These are phyloP conservation scores for Xylaria intraflava DNA, from an alignment of 495 filamentous ascomycete species.

Conservation along the genomic window DNA sequence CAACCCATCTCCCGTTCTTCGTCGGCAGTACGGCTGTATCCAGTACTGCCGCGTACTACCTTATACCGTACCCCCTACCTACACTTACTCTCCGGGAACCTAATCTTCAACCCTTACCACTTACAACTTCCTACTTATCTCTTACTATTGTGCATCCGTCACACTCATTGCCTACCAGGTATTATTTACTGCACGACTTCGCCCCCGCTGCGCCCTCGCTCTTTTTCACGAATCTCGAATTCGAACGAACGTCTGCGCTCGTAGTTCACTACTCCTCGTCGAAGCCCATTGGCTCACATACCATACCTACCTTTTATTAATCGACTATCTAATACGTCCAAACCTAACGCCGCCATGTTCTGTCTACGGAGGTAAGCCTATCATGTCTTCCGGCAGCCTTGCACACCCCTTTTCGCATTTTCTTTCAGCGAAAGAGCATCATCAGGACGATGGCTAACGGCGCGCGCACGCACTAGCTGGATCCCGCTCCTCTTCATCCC, in stretches of 20 bases:
- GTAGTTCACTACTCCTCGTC: not conserved
- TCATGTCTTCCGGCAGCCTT: not conserved
- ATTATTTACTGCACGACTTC: too few relatives aligned
- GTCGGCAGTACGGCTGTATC: too few relatives aligned
- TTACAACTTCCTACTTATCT: not conserved
- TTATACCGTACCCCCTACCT: too few relatives aligned
- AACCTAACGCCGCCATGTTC: constrained; percentile 55
- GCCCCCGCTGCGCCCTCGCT: not conserved
- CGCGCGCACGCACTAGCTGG: constrained; percentile 44
- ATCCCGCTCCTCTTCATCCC: constrained; percentile 68
- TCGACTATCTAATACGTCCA: not conserved
- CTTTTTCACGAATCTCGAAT: not conserved
- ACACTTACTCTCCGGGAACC: too few relatives aligned
- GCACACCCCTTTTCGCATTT: not conserved
- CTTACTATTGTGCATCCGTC: not conserved
- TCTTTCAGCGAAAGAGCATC: not conserved
- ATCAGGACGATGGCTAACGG: constrained; percentile 6
- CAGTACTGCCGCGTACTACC: too few relatives aligned
- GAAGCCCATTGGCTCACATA: not conserved
- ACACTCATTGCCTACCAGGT: not conserved
- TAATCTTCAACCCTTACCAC: too few relatives aligned
- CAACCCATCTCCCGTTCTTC: not conserved
- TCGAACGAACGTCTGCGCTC: not conserved
- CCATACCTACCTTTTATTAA: too few relatives aligned
- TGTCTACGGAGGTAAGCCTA: constrained; percentile 67